Percentiles rank a stretch among this genome's conserved stretches.
phyloP scores from a whole-genome alignment of 352 stramenopile genomes.

The Phytophthora agathidicida region DNA sequence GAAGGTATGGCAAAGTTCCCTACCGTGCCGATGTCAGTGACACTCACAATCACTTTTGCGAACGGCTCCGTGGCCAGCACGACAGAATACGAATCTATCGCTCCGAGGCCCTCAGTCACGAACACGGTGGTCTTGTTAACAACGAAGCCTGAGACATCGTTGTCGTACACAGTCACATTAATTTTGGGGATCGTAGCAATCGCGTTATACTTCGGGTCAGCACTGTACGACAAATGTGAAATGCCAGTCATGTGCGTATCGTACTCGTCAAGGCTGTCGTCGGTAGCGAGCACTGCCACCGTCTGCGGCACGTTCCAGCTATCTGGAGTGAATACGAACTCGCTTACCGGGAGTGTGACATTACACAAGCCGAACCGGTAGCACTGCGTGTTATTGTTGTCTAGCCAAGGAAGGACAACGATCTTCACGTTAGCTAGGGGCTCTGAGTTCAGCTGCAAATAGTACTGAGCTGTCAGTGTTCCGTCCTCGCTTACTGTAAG shows the following conservation, averaged over 20 bases:
- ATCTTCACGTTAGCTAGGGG: slow-evolving; percentile 66
- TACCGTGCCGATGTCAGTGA: slow-evolving; percentile 55
- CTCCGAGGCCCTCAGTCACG: slow-evolving; percentile 52
- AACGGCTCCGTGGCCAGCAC: slow-evolving; percentile 70
- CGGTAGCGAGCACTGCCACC: slow-evolving; percentile 59
- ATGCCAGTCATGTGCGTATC: slow-evolving; percentile 70
- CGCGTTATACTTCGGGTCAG: slow-evolving; percentile 71
- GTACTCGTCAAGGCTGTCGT: slow-evolving; percentile 73
- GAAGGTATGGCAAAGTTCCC: slow-evolving; percentile 47
- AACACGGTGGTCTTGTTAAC: slow-evolving; percentile 46
- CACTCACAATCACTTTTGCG: slow-evolving; percentile 56
- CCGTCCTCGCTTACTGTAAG: slow-evolving; percentile 72
- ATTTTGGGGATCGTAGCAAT: slow-evolving; percentile 63
- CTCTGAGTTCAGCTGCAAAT: slow-evolving; percentile 63
- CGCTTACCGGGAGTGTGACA: slow-evolving; percentile 54
- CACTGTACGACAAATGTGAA: slow-evolving; percentile 70
- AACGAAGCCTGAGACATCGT: slow-evolving; percentile 61
- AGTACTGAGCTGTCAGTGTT: slow-evolving; percentile 42
- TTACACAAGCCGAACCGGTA: slow-evolving; percentile 83
- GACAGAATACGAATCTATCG: slow-evolving; percentile 54
- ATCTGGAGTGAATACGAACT: slow-evolving; percentile 63
- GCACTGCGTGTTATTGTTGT: slow-evolving; percentile 61
- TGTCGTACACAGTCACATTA: slow-evolving; percentile 62
- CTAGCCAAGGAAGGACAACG: slow-evolving; percentile 68
- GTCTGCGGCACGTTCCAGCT: slow-evolving; percentile 72